Percentiles rank a stretch among this genome's conserved stretches.
These are phyloP conservation scores for Aspergillus affinis DNA, from an alignment of 495 filamentous ascomycete genomes.

Conservation along the genomic window DNA sequence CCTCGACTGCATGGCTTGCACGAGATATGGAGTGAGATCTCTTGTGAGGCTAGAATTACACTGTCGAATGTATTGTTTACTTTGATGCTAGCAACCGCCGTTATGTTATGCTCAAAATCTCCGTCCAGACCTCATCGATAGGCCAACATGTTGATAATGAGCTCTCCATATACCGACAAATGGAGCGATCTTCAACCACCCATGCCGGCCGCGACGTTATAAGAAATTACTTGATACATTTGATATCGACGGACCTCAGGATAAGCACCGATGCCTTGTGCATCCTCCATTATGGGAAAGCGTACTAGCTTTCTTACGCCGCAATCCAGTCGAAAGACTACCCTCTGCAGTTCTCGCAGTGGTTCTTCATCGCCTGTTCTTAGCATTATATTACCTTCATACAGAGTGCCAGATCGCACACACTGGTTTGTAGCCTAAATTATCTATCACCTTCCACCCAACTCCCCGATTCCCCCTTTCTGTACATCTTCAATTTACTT, in stretches of 20 bases:
- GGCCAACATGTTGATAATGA: constrained; percentile 33
- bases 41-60: too few relatives aligned
- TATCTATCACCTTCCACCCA: too few relatives aligned
- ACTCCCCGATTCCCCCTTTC: too few relatives aligned
- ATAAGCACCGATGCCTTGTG: constrained; percentile 42
- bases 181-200: constrained; percentile 16
- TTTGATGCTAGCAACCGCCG: too few relatives aligned
- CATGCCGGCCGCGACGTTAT: constrained; percentile 27
- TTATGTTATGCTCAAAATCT: constrained; percentile 38
- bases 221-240: constrained; percentile 36
- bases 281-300: constrained; percentile 44
- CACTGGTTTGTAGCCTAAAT: constrained; percentile 18
- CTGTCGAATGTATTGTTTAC: too few relatives aligned
- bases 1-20: constrained; percentile 38
- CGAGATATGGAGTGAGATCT: constrained; percentile 32
- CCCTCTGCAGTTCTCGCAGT: constrained; percentile 20
- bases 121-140: constrained; percentile 26
- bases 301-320: constrained; percentile 33
- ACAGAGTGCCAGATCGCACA: constrained; percentile 49
- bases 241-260: constrained; percentile 30
- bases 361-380: constrained; percentile 34
- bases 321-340: constrained; percentile 29
- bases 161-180: constrained; percentile 31
- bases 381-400: constrained; percentile 46
- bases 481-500: too few relatives aligned